Conservation (phyloP, 2,329 filamentous ascomycete genomes). For the Ceratocystis huliohia region DNA sequence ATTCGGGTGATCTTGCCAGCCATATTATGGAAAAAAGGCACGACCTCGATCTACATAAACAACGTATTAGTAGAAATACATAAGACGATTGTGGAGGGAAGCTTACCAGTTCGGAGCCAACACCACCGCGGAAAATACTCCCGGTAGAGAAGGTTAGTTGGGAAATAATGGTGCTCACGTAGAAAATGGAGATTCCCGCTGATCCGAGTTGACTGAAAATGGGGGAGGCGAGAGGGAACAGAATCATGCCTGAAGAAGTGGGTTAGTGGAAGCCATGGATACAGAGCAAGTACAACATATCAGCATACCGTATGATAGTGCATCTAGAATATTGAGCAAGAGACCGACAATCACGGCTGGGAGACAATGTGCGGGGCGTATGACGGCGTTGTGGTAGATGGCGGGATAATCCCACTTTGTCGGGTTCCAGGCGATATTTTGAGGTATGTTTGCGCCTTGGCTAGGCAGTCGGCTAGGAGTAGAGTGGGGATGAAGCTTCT, state of each 20-base stretch:
- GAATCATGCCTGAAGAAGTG: constrained; percentile 56
- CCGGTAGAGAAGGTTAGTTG: constrained; percentile 80
- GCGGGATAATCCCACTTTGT: constrained; percentile 58
- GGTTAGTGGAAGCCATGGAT: neutral
- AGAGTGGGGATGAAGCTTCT: neutral
- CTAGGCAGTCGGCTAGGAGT: constrained; percentile 1
- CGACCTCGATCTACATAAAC: constrained; percentile 65
- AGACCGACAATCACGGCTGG: constrained; percentile 82
- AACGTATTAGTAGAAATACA: neutral
- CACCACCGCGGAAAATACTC: constrained; percentile 77
- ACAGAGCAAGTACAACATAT: neutral
- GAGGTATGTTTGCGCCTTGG: constrained; percentile 1
- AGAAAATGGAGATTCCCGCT: constrained; percentile 96
- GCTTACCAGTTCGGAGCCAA: constrained; percentile 81
- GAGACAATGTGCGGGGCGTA: constrained; percentile 57
- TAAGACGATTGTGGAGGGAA: neutral
- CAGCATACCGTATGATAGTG: constrained; percentile 68
- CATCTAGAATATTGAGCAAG: constrained; percentile 85
- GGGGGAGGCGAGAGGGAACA: constrained; percentile 80
- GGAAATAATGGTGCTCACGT: constrained; percentile 90
- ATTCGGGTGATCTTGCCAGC: constrained; percentile 69
- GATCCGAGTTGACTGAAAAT: constrained; percentile 77
- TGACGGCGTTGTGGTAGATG: constrained; percentile 50
- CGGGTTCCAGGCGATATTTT: constrained; percentile 36
- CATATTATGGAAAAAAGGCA: constrained; percentile 99